These are phyloP conservation scores for Polygonum aviculare DNA, from an alignment of 148 eudicot species.

Conservation along the genomic window DNA sequence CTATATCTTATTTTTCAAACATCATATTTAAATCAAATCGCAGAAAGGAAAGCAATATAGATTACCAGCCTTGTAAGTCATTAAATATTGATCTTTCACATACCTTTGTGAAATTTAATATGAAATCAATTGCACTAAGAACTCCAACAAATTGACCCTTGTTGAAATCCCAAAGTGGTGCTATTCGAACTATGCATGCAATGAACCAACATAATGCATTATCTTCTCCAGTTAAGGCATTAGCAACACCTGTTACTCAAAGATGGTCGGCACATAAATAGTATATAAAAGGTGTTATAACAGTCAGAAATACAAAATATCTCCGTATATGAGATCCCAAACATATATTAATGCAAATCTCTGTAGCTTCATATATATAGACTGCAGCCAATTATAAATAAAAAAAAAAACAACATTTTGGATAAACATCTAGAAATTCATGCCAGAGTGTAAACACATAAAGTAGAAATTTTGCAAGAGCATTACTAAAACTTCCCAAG, in stretches of 20 bases:
- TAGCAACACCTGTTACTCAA: neutral
- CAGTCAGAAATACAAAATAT: neutral
- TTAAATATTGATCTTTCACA: neutral
- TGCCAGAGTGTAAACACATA: neutral
- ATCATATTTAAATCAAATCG: neutral
- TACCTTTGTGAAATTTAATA: constrained; percentile 85
- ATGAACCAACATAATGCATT: neutral
- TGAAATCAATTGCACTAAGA: constrained; percentile 84
- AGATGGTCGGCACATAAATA: neutral
- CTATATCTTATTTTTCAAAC: neutral
- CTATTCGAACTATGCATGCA: constrained; percentile 14
- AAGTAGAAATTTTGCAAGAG: neutral
- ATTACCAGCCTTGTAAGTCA: neutral
- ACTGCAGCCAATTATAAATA: neutral
- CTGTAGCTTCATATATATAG: neutral
- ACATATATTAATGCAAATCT: neutral
- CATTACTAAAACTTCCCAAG: neutral
- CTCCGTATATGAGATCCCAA: neutral
- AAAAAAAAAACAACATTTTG: neutral
- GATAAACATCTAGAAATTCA: neutral
- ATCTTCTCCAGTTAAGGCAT: neutral
- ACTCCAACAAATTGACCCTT: constrained; percentile 80
- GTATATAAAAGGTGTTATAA: neutral
- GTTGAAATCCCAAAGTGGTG: constrained; percentile 87
- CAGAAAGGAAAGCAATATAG: neutral